Evolutionary conservation across 23 red algal genomes (phyloP).

Genomic region (Agarophyton chilense): DNA sequence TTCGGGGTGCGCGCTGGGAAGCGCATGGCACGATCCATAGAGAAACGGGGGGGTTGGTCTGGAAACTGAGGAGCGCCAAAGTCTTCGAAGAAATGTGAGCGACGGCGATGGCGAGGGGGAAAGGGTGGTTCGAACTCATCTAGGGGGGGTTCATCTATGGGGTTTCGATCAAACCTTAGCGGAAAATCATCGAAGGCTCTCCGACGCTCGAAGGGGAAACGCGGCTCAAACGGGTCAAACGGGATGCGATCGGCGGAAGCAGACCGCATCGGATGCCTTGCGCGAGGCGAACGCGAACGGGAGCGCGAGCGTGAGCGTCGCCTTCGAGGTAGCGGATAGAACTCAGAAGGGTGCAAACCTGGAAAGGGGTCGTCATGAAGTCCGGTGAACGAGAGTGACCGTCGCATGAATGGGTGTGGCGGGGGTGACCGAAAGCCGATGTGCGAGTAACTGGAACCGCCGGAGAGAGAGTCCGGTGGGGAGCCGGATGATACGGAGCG

Average conservation of each 20-base stretch:
- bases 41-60: conserved; percentile 12
- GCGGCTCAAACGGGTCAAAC: conserved; percentile 7
- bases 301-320: conserved; percentile 7
- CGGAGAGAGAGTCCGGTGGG: conserved; percentile 15
- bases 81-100: conserved; percentile 1
- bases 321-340: neutral
- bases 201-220: conserved; percentile 11
- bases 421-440: conserved; percentile 11
- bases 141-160: neutral
- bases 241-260: neutral
- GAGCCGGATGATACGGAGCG: neutral
- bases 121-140: conserved; percentile 10
- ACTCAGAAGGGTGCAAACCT: neutral
- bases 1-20: conserved; percentile 29
- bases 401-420: conserved; percentile 14
- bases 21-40: conserved; percentile 24
- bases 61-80: neutral
- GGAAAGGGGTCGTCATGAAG: conserved; percentile 9
- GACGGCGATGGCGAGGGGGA: conserved; percentile 1
- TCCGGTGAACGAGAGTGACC: conserved; percentile 12
- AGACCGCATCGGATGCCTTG: neutral
- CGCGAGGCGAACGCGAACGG: conserved; percentile 3
- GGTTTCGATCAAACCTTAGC: neutral
- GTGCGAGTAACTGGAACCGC: conserved; percentile 22
- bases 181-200: conserved; percentile 8